Conservation (phyloP, 371 early-diverging fungal genomes). For the Lichtheimia hyalospora region DNA sequence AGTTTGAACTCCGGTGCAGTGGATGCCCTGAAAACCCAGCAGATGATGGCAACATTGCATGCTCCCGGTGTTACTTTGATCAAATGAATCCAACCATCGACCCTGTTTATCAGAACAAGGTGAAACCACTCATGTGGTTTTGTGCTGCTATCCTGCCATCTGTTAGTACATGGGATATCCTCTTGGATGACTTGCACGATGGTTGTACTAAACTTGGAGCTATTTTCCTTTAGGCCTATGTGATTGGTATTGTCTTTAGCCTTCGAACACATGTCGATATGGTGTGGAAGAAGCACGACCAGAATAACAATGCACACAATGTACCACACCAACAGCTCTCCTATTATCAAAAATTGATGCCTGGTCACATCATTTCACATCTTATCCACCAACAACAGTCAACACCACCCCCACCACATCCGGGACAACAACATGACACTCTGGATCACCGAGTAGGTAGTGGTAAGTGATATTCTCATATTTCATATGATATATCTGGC, state of each 20-base stretch:
- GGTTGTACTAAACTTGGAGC: background rate
- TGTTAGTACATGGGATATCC: slow-evolving; percentile 22
- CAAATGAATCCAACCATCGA: slow-evolving; percentile 76
- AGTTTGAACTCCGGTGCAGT: slow-evolving; percentile 65
- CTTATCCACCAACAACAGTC: slow-evolving; percentile 34
- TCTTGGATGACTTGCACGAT: background rate
- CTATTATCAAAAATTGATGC: slow-evolving; percentile 37
- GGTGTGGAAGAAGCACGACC: slow-evolving; percentile 72
- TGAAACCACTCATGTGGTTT: slow-evolving; percentile 85
- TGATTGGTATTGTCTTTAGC: slow-evolving; percentile 91
- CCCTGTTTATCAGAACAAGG: slow-evolving; percentile 77
- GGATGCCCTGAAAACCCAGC: slow-evolving; percentile 48
- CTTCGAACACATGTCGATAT: slow-evolving; percentile 88
- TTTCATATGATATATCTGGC: background rate
- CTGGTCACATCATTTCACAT: slow-evolving; percentile 43
- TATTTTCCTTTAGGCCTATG: slow-evolving; percentile 60
- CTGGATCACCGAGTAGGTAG: slow-evolving; percentile 14
- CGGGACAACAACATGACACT: background rate
- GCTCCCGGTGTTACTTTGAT: slow-evolving; percentile 66
- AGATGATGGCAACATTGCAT: slow-evolving; percentile 36
- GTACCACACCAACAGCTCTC: slow-evolving; percentile 2
- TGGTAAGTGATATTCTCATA: background rate
- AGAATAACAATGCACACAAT: slow-evolving; percentile 18
- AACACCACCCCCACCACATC: background rate
- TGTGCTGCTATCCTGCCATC: slow-evolving; percentile 85